These are phyloP conservation scores for Purpureocillium takamizusanense DNA, from an alignment of 2,329 filamentous ascomycete species.

Conservation along the genomic window DNA sequence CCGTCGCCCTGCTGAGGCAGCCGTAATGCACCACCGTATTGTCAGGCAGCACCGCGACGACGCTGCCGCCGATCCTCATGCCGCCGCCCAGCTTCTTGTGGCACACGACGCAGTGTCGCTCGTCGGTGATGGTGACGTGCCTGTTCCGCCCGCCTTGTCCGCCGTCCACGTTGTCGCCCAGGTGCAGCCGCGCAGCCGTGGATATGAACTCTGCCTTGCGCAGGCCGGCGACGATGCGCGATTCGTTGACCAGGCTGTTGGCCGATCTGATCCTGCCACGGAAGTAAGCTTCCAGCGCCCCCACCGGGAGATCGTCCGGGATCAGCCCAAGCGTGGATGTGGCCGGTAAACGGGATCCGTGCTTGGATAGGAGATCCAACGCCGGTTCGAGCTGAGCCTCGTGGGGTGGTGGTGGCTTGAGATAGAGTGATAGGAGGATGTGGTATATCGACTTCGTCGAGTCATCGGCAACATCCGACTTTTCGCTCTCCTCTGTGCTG, in stretches of 20 bases:
- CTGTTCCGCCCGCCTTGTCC: conserved; percentile 45
- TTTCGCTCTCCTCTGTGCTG: conserved; percentile 21
- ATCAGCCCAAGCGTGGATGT: conserved; percentile 79
- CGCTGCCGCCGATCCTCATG: conserved; percentile 83
- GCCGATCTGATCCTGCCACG: conserved; percentile 79
- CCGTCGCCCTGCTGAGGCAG: conserved; percentile 50
- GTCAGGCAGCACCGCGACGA: conserved; percentile 82
- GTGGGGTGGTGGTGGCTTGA: conserved; percentile 68
- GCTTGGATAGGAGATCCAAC: conserved; percentile 78
- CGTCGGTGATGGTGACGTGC: conserved; percentile 76
- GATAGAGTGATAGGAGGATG: conserved; percentile 79
- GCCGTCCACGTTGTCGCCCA: conserved; percentile 56
- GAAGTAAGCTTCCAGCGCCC: conserved; percentile 83
- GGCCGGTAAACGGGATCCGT: conserved; percentile 85
- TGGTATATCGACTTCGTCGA: conserved; percentile 77
- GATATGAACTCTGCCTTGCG: conserved; percentile 72
- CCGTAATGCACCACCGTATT: conserved; percentile 75
- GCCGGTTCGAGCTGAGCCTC: conserved; percentile 68
- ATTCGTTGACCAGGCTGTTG: conserved; percentile 73
- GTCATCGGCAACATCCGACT: conserved; percentile 34
- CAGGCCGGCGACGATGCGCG: conserved; percentile 66
- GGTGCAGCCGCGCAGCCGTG: conserved; percentile 61
- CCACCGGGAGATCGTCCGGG: conserved; percentile 68
- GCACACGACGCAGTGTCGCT: conserved; percentile 84
- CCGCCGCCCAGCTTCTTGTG: conserved; percentile 79